Percentiles rank a stretch among this genome's conserved stretches.
Evolutionary conservation across 2,329 filamentous ascomycete species (phyloP).

Genomic region (Lecanicillium sp.): DNA sequence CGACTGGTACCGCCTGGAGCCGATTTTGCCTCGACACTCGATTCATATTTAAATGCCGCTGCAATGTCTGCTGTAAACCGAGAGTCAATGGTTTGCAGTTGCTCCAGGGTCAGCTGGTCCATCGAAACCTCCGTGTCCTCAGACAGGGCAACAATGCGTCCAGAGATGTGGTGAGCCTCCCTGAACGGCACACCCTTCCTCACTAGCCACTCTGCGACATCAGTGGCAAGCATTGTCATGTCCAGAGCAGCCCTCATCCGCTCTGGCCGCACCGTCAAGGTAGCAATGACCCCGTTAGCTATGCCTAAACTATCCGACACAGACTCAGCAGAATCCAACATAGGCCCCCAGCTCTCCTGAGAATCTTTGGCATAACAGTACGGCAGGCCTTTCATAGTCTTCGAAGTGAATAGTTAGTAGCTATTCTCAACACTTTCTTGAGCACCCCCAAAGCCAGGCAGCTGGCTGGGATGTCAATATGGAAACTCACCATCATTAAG

Average conservation of each 20-base stretch:
- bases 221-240: slow-evolving; percentile 66
- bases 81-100: slow-evolving; percentile 57
- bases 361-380: slow-evolving; percentile 72
- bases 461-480: slow-evolving; percentile 16
- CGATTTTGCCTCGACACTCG: slow-evolving; percentile 60
- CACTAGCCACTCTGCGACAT: slow-evolving; percentile 55
- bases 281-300: slow-evolving; percentile 63
- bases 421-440: slow-evolving; percentile 17
- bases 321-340: slow-evolving; percentile 68
- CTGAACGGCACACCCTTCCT: slow-evolving; percentile 63
- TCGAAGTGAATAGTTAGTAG: slow-evolving; percentile 17
- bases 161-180: slow-evolving; percentile 70
- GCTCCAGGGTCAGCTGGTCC: slow-evolving; percentile 48
- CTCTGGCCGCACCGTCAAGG: slow-evolving; percentile 54
- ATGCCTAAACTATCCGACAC: slow-evolving; percentile 67
- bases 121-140: no score
- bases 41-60: slow-evolving; percentile 60
- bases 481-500: slow-evolving; percentile 47
- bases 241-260: slow-evolving; percentile 65
- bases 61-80: slow-evolving; percentile 61
- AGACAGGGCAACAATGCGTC: slow-evolving; percentile 32
- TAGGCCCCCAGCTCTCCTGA: slow-evolving; percentile 67
- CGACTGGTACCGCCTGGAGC: slow-evolving; percentile 60
- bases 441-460: slow-evolving; percentile 11
- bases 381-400: slow-evolving; percentile 53